Conservation (phyloP, 2,329 filamentous ascomycete species). For the Fusarium ambrosium region DNA sequence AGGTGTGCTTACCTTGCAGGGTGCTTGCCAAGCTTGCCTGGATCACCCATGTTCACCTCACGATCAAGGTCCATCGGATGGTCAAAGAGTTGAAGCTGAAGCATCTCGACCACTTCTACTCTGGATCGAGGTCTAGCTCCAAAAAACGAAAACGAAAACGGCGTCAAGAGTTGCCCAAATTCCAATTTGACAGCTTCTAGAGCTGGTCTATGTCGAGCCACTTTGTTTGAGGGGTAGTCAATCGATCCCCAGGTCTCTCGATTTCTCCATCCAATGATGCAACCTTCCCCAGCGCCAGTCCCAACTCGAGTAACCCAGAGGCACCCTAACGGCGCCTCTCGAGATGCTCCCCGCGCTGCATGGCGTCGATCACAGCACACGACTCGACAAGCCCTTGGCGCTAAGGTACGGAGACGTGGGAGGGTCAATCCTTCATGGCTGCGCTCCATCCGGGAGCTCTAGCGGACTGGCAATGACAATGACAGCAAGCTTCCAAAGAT, state of each 20-base stretch:
- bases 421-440: conserved; percentile 12
- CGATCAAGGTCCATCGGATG: neutral
- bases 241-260: neutral
- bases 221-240: neutral
- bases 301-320: neutral
- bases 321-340: conserved; percentile 3
- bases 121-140: neutral
- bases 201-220: neutral
- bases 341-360: conserved; percentile 36
- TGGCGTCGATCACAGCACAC: conserved; percentile 30
- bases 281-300: conserved; percentile 9
- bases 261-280: conserved; percentile 22
- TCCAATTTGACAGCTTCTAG: conserved; percentile 8
- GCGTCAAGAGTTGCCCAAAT: neutral
- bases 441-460: neutral
- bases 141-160: neutral
- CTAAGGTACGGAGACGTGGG: conserved; percentile 9
- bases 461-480: conserved; percentile 30
- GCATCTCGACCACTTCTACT: conserved; percentile 2
- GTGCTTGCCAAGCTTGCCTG: conserved; percentile 1
- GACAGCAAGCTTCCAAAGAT: conserved; percentile 23
- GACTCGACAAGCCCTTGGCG: conserved; percentile 15
- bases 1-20: conserved; percentile 9
- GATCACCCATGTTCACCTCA: conserved; percentile 4
- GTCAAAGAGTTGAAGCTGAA: conserved; percentile 6